Evolutionary conservation across 192 early-diverging fungal species (phyloP).

Genomic region (Fimicolochytrium jonesii): DNA sequence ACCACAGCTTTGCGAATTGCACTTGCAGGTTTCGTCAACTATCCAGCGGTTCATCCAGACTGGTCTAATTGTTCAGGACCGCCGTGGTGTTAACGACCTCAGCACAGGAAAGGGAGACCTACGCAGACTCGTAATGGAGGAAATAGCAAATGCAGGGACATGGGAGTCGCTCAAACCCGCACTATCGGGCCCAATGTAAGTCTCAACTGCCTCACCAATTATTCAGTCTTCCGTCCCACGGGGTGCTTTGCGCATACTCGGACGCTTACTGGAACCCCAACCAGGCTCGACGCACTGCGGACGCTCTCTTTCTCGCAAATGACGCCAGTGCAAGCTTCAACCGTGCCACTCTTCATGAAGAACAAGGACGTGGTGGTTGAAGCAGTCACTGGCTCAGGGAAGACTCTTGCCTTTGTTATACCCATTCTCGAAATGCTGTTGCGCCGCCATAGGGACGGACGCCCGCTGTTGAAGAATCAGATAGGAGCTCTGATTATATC

Average conservation of each 20-base stretch:
- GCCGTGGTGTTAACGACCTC: too few relatives aligned
- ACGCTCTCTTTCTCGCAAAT: slow-evolving; percentile 75
- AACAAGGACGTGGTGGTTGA: slow-evolving; percentile 96
- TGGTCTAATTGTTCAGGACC: too few relatives aligned
- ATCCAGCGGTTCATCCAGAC: too few relatives aligned
- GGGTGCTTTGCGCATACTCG: neutral
- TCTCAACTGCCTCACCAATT: neutral
- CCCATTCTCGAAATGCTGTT: slow-evolving; percentile 87
- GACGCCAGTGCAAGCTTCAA: slow-evolving; percentile 91
- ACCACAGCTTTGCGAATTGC: too few relatives aligned
- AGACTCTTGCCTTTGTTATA: slow-evolving; percentile 88
- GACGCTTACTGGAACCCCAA: too few relatives aligned
- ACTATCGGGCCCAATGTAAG: slow-evolving; percentile 50
- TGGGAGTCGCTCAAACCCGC: slow-evolving; percentile 62
- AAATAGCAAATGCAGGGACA: slow-evolving; percentile 45
- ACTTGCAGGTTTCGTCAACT: too few relatives aligned
- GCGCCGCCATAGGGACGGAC: slow-evolving; percentile 43
- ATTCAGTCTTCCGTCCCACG: neutral
- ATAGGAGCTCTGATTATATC: slow-evolving; percentile 86
- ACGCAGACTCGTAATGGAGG: slow-evolving; percentile 16
- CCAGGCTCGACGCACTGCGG: slow-evolving; percentile 30
- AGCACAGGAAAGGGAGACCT: too few relatives aligned
- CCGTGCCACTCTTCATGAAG: slow-evolving; percentile 87
- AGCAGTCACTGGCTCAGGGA: slow-evolving; percentile 95
- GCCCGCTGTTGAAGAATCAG: slow-evolving; percentile 61